Conservation (phyloP, 106 monocot species). For the Dendrobium nobile region DNA sequence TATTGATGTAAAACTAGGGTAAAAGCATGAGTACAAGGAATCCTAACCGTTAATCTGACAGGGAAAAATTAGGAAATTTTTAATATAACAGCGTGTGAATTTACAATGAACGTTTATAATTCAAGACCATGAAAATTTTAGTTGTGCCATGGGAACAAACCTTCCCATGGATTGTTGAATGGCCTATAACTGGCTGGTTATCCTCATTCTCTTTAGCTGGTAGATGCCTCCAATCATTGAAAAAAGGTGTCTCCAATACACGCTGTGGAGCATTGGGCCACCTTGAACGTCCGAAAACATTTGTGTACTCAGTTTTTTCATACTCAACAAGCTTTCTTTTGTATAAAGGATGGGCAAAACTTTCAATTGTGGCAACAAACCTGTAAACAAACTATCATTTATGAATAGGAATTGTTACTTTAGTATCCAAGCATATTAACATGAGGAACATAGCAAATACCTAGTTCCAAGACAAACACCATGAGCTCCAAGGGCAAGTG, state of each 20-base stretch:
- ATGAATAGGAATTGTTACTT: not conserved
- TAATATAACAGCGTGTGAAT: not conserved
- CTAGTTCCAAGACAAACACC: constrained; percentile 83
- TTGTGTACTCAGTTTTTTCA: constrained; percentile 50
- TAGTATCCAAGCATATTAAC: not conserved
- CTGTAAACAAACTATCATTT: constrained; percentile 22
- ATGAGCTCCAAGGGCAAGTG: constrained; percentile 60
- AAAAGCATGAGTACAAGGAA: not conserved
- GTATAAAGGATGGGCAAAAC: constrained; percentile 67
- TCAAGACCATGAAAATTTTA: not conserved
- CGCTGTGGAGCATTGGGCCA: constrained; percentile 78
- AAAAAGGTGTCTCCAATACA: constrained; percentile 58
- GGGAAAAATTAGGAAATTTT: not conserved
- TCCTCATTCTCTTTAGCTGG: constrained; percentile 60
- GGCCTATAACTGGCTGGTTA: constrained; percentile 56
- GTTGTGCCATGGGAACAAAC: constrained; percentile 17
- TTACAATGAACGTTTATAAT: not conserved
- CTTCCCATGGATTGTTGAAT: constrained; percentile 58
- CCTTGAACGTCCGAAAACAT: constrained; percentile 68
- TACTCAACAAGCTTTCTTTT: constrained; percentile 55
- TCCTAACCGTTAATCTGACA: not conserved
- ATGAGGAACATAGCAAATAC: constrained; percentile 10
- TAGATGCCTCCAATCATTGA: constrained; percentile 38
- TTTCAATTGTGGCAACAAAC: constrained; percentile 63
- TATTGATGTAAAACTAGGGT: not conserved